These are phyloP conservation scores for Draba incana DNA, from an alignment of 345 rosid genomes.

Conservation along the genomic window DNA sequence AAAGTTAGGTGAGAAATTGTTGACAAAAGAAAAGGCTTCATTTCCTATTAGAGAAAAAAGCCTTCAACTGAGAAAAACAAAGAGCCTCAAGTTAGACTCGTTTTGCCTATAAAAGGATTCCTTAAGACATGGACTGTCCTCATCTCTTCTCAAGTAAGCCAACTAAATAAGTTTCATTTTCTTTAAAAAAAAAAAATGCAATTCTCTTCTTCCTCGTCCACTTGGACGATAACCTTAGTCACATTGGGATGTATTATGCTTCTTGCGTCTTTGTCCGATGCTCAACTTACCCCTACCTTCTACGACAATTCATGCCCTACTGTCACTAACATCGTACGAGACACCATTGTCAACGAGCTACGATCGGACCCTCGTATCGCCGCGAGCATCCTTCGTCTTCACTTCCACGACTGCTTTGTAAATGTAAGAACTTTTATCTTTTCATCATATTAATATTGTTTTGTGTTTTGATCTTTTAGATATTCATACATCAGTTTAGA, in stretches of 20 bases:
- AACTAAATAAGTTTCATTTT: not conserved
- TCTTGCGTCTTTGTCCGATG: constrained; percentile 25
- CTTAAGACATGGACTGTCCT: constrained; percentile 11
- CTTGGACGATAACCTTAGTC: constrained; percentile 33
- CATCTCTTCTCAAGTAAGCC: constrained; percentile 23
- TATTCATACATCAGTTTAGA: not conserved
- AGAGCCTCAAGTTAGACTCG: constrained; percentile 33
- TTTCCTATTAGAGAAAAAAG: not conserved
- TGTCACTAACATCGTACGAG: constrained; percentile 52
- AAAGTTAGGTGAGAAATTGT: not conserved
- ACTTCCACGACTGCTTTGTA: constrained; percentile 72
- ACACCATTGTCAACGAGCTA: constrained; percentile 48
- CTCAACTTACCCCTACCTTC: constrained; percentile 53
- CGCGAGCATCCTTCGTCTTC: constrained; percentile 63
- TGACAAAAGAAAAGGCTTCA: not conserved
- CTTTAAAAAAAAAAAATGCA: constrained; percentile 20
- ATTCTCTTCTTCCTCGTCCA: constrained; percentile 8
- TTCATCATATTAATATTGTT: not conserved
- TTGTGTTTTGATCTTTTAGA: not conserved
- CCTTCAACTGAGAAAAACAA: constrained; percentile 5
- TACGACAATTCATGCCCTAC: constrained; percentile 56
- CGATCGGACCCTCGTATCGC: constrained; percentile 54
- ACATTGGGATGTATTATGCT: constrained; percentile 37
- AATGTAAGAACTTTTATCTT: constrained; percentile 40
- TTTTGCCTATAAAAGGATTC: constrained; percentile 34